Evolutionary conservation across 306 rosid species (phyloP), one percentile per base, ranked within the genome.

Genomic region (Fagus sylvatica): DNA sequence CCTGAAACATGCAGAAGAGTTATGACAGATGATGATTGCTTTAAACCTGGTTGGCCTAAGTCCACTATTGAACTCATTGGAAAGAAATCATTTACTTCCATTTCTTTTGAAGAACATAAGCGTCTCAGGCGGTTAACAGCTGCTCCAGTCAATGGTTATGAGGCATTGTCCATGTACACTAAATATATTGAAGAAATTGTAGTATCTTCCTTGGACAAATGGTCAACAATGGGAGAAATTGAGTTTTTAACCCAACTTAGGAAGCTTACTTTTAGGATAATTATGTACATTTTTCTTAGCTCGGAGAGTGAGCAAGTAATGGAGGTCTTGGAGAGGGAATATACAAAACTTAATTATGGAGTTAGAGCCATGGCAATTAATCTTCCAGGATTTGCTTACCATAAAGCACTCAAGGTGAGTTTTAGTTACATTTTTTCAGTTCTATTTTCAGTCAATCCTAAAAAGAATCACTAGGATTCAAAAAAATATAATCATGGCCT

Each of bases 321-420:
- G 95, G 93, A 85, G 41, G 91, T 87, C 67, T 64, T 94, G 80
- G 98, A 94, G 82, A 90, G 78, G 81, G 93, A 92, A 57, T 94
- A 92, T 41, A 94, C 93, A 2, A 28, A 69, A 7, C 95, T 94
- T 74, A 94, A 94, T 48, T 40, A 85, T 69, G 98, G 97, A 61
- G 88, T 94, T 46, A 88, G 98, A 81, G 93, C 98, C 74, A 89
- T 94, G 98, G 77, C 87, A 3, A 89, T 94, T 39, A 89, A 92
- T 68, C 16, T 94, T 82, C 98, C 98, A 3, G 98, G 98, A 71
- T 94, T 94, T 37, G 97, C 97, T 4, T 94, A 89, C 78, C 79
- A 90, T 77, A 94, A 76, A 40, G 97, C 98, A 13, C 85, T 85
- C 62, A 90, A 90, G 97, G 98, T 89, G 73, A 73, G 55, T 36